Percentiles rank a stretch among this genome's conserved stretches.
Conservation (phyloP, 2,329 filamentous ascomycete genomes). For the Huntiella moniliformis region DNA sequence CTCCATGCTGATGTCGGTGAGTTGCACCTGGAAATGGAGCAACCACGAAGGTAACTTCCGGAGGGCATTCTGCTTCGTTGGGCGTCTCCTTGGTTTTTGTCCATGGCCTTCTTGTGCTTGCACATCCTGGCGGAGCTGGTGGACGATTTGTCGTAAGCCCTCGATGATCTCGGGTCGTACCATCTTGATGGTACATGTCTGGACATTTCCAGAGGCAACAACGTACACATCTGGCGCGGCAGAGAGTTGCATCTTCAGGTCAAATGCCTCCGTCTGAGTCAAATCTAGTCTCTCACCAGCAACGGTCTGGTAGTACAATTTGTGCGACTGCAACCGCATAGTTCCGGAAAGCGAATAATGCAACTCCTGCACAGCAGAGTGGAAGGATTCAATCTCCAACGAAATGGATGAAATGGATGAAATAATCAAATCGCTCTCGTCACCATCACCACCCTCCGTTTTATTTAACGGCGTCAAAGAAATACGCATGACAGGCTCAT, state of each 20-base stretch:
- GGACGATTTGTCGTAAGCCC: conserved; percentile 77
- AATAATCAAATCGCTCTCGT: conserved; percentile 88
- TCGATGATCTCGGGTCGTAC: conserved; percentile 83
- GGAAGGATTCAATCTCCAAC: conserved; percentile 86
- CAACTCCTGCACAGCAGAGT: conserved; percentile 63
- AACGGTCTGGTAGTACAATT: conserved; percentile 86
- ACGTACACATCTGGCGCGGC: conserved; percentile 76
- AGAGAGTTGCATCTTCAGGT: conserved; percentile 68
- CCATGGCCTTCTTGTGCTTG: conserved; percentile 21
- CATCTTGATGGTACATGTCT: conserved; percentile 78
- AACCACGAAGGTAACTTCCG: conserved; percentile 71
- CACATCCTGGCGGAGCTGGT: conserved; percentile 56
- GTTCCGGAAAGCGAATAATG: conserved; percentile 76
- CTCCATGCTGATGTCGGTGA: conserved; percentile 76
- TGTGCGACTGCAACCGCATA: conserved; percentile 66
- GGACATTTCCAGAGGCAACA: conserved; percentile 56
- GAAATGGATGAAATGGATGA: conserved; percentile 89
- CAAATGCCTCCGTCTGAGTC: conserved; percentile 70
- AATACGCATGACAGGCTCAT: conserved; percentile 86
- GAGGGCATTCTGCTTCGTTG: conserved; percentile 48
- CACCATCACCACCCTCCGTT: conserved; percentile 35
- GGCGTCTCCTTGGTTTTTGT: conserved; percentile 25
- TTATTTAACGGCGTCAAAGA: conserved; percentile 60
- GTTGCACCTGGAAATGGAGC: conserved; percentile 64
- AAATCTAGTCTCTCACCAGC: conserved; percentile 69